Evolutionary conservation across 2,329 filamentous ascomycete species (phyloP).

Genomic region (Biscogniauxia marginata): DNA sequence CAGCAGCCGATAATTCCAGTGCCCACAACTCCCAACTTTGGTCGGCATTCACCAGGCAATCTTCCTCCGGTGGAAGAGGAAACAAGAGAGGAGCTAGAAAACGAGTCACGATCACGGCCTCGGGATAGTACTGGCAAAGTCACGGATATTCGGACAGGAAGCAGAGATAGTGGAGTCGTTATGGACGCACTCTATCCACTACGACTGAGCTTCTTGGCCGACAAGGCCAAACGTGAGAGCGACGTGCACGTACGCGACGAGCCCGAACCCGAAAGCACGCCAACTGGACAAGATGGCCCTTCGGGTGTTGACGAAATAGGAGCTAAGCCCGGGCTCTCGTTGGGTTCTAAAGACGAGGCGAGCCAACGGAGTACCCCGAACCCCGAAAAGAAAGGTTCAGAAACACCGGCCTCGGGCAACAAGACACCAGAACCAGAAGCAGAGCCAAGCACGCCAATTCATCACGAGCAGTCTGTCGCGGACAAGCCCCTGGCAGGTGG

Average conservation of each 20-base stretch:
- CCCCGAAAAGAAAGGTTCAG: constrained; percentile 28
- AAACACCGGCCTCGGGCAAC: constrained; percentile 24
- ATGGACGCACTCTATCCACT: constrained; percentile 44
- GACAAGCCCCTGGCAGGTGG: constrained; percentile 8
- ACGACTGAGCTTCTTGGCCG: constrained; percentile 33
- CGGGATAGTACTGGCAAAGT: constrained; percentile 18
- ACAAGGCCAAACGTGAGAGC: constrained; percentile 50
- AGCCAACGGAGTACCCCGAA: constrained; percentile 36
- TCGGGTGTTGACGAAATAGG: constrained; percentile 27
- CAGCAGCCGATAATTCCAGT: constrained; percentile 21
- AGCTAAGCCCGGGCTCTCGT: constrained; percentile 33
- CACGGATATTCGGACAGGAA: constrained; percentile 34
- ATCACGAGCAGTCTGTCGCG: constrained; percentile 9
- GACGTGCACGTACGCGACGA: constrained; percentile 54
- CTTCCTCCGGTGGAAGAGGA: constrained; percentile 55
- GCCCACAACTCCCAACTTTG: constrained; percentile 27
- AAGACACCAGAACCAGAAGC: constrained; percentile 28
- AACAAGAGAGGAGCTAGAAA: constrained; percentile 45
- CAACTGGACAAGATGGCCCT: constrained; percentile 21
- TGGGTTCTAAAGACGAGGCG: constrained; percentile 43
- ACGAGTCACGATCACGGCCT: constrained; percentile 20
- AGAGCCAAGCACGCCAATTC: constrained; percentile 23
- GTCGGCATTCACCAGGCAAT: constrained; percentile 42
- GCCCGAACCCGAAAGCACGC: constrained; percentile 37
- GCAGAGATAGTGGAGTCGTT: constrained; percentile 51